Conservation (phyloP, 805 yeast species). For the Candida taoyuanica region DNA sequence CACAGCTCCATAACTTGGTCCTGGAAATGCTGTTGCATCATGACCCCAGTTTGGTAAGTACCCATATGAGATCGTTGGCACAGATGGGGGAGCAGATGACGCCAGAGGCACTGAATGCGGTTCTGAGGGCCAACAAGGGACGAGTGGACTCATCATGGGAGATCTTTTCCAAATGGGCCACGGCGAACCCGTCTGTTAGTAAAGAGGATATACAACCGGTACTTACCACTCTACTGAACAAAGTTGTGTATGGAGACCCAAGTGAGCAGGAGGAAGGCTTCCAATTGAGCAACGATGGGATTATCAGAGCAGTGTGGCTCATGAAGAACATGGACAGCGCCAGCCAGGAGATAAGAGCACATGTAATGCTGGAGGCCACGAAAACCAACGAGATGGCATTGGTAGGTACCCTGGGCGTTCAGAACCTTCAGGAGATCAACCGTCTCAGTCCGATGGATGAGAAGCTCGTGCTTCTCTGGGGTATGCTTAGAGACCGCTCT, state of each 20-base stretch:
- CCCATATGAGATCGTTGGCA: slow-evolving; percentile 26
- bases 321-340: slow-evolving; percentile 19
- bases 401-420: slow-evolving; percentile 14
- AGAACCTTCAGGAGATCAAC: slow-evolving; percentile 6
- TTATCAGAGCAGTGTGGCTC: slow-evolving; percentile 25
- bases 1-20: slow-evolving; percentile 19
- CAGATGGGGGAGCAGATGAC: slow-evolving; percentile 22
- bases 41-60: slow-evolving; percentile 31
- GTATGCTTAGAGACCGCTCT: background rate
- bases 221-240: slow-evolving; percentile 30
- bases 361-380: slow-evolving; percentile 14
- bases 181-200: slow-evolving; percentile 2
- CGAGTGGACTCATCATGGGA: slow-evolving; percentile 49
- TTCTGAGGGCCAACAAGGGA: slow-evolving; percentile 47
- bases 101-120: slow-evolving; percentile 25
- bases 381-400: slow-evolving; percentile 6
- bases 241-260: slow-evolving; percentile 36
- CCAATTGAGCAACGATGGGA: slow-evolving; percentile 17
- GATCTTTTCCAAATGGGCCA: slow-evolving; percentile 31
- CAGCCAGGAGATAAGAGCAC: slow-evolving; percentile 11
- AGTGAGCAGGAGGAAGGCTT: slow-evolving; percentile 33
- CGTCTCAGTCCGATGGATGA: slow-evolving; percentile 8
- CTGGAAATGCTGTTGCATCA: slow-evolving; percentile 22
- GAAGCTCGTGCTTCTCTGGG: slow-evolving; percentile 10
- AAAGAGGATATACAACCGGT: slow-evolving; percentile 23